Evolutionary conservation across 202 grass and related monocot species (phyloP).

Genomic region (Zizania palustris): DNA sequence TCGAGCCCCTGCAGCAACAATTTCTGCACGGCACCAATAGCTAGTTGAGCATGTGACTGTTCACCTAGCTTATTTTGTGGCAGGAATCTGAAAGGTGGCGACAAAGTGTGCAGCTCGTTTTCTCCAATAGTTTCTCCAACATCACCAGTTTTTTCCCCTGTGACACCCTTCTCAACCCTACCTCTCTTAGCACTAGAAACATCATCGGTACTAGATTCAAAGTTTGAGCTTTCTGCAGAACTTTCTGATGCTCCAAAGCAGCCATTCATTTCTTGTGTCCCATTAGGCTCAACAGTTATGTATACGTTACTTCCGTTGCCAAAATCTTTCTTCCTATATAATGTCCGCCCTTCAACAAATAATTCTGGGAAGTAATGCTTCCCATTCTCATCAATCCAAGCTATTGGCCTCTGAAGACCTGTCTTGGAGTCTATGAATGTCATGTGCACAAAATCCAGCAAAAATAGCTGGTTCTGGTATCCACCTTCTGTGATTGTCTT

Average conservation of each 20-base stretch:
- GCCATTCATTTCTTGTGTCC: slow-evolving; percentile 36
- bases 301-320: slow-evolving; percentile 43
- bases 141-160: slow-evolving; percentile 27
- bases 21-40: slow-evolving; percentile 65
- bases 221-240: slow-evolving; percentile 86
- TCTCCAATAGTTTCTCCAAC: slow-evolving; percentile 64
- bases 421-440: slow-evolving; percentile 59
- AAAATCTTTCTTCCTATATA: slow-evolving; percentile 49
- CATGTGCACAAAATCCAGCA: slow-evolving; percentile 93
- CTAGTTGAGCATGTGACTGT: slow-evolving; percentile 44
- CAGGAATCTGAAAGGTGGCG: slow-evolving; percentile 31
- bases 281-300: slow-evolving; percentile 49
- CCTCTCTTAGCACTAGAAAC: slow-evolving; percentile 63
- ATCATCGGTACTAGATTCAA: slow-evolving; percentile 58
- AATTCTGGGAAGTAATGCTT: slow-evolving; percentile 74
- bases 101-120: slow-evolving; percentile 54
- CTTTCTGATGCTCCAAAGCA: slow-evolving; percentile 50
- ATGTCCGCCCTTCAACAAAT: slow-evolving; percentile 42
- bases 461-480: slow-evolving; percentile 52
- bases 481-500: slow-evolving; percentile 71
- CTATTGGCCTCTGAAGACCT: slow-evolving; percentile 69
- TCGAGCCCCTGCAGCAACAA: slow-evolving; percentile 73
- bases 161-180: slow-evolving; percentile 45
- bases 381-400: slow-evolving; percentile 82
- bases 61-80: slow-evolving; percentile 45